Base-by-base conservation (phyloP, 202 grass and related monocot genomes). In the Setaria italica region DNA sequence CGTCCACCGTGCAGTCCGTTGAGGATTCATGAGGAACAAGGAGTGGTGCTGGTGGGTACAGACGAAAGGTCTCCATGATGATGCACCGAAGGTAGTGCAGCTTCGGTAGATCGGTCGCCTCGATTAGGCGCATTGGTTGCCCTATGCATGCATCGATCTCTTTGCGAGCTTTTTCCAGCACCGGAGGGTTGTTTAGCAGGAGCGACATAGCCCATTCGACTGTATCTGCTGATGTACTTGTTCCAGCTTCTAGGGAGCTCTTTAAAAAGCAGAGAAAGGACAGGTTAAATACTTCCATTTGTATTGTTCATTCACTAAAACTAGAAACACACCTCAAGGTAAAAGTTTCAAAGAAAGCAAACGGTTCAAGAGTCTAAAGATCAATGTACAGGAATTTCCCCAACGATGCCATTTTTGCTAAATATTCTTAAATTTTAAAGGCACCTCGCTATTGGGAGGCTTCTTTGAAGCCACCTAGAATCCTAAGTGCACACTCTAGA, bases 201-300 rank as follows among this genome's bases (percentile, higher is more conserved):
- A 93, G 91, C 0, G 89, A 86, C 85, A 91, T 86, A 6, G 91
- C 89, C 93, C 93, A 92, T 51, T 95, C 90, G 11, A 91, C 72
- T 9, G 93, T 91, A 4, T 25, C 76, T 0, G 78, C 70, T 1
- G 90, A 80, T 1, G 93, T 86, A 15, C 76, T 78, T 2, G 89
- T 88, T 9, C 91, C 91, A 3, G 87, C 94, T 76, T 85, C 25
- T 0, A 93, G 34, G 30, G 89, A 78, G 17, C 68, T 76, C 92
- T 91, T 74, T 12, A 11, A 20, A 13, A 58, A 3, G n/a, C 2
- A 20, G 4, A 51, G 47, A 51, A 50, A 45, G 0, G 0, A 33
- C 11, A 33, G 1, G 0, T 57, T 3, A 4, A 62, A 13, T 62
- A 30, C 3, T 12, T 15, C 29, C 8, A 58, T 58, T 21, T 58